A percentile compares a stretch with the other conserved stretches of the same genome.
These are phyloP conservation scores for Pleurozium schreberi DNA, from an alignment of 225 moss, liverwort and hornwort genomes.

Conservation along the genomic window DNA sequence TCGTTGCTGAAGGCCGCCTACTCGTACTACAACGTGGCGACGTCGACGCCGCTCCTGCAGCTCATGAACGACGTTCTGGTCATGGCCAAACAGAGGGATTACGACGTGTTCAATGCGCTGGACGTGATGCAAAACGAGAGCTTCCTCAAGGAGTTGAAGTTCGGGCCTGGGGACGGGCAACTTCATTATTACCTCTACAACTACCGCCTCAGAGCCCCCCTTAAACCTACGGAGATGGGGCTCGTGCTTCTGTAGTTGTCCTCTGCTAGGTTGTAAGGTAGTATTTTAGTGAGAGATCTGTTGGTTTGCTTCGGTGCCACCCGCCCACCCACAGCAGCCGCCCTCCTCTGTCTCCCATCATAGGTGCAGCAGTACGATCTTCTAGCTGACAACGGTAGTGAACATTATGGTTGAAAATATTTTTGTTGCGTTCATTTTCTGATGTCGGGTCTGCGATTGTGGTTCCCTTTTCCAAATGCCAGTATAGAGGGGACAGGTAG, in stretches of 20 bases:
- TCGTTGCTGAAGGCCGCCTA: conserved; percentile 84
- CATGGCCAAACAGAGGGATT: conserved; percentile 78
- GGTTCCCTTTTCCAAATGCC: not conserved
- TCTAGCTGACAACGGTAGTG: not conserved
- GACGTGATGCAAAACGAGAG: conserved; percentile 98
- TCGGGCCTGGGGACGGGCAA: conserved; percentile 92
- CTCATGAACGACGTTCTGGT: conserved; percentile 88
- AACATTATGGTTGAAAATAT: not conserved
- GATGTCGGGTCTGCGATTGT: not conserved
- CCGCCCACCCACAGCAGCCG: not conserved
- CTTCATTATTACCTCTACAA: conserved; percentile 97
- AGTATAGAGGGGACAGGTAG: not conserved
- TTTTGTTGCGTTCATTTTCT: not conserved
- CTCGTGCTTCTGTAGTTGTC: conserved; percentile 68
- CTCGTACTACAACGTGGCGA: conserved; percentile 96
- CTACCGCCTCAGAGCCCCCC: conserved; percentile 61
- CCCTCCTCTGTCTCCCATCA: not conserved
- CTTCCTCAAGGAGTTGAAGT: conserved; percentile 90
- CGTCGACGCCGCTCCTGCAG: conserved; percentile 62
- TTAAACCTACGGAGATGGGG: conserved; percentile 82
- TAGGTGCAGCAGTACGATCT: not conserved
- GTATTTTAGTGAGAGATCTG: not conserved
- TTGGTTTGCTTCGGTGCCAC: not conserved
- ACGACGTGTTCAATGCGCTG: conserved; percentile 92
- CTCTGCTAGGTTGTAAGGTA: not conserved